These are phyloP conservation scores for Taiozyma onychis DNA, from an alignment of 1,139 yeast genomes.

Conservation along the genomic window DNA sequence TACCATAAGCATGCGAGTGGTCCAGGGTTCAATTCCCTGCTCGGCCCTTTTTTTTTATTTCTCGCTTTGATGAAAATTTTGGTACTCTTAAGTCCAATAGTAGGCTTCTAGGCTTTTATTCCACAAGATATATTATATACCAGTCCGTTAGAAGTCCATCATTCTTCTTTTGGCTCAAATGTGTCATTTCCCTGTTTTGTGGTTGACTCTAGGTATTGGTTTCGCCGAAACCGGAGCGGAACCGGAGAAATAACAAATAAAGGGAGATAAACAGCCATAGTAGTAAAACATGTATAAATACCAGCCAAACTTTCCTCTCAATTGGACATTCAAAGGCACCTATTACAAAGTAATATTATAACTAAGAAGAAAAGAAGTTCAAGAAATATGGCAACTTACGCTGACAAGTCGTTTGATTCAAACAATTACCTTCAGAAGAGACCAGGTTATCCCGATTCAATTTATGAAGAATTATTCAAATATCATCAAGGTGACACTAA, in stretches of 20 bases:
- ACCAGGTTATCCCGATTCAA: constrained; percentile 57
- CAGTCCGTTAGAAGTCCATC: too few relatives aligned
- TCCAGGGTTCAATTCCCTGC: constrained; percentile 40
- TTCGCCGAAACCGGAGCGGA: neutral
- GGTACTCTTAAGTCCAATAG: too few relatives aligned
- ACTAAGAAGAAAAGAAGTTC: too few relatives aligned
- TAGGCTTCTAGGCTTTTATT: too few relatives aligned
- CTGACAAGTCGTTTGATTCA: constrained; percentile 54
- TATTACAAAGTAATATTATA: too few relatives aligned
- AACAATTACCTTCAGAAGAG: constrained; percentile 54
- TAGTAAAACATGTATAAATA: neutral
- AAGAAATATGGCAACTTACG: constrained; percentile 57
- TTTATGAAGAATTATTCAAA: constrained; percentile 39
- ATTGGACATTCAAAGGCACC: neutral
- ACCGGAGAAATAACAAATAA: neutral
- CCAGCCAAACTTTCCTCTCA: neutral
- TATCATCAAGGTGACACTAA: constrained; percentile 33
- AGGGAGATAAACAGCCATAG: too few relatives aligned
- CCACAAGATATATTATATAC: neutral
- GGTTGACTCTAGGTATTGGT: neutral
- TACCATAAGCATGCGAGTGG: constrained; percentile 30
- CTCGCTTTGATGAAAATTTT: too few relatives aligned
- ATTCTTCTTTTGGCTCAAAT: neutral
- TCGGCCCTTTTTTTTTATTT: constrained; percentile 27
- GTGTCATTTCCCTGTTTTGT: neutral